phyloP scores from a whole-genome alignment of 2,329 filamentous ascomycete genomes.

The Zymoseptoria crescenta region DNA sequence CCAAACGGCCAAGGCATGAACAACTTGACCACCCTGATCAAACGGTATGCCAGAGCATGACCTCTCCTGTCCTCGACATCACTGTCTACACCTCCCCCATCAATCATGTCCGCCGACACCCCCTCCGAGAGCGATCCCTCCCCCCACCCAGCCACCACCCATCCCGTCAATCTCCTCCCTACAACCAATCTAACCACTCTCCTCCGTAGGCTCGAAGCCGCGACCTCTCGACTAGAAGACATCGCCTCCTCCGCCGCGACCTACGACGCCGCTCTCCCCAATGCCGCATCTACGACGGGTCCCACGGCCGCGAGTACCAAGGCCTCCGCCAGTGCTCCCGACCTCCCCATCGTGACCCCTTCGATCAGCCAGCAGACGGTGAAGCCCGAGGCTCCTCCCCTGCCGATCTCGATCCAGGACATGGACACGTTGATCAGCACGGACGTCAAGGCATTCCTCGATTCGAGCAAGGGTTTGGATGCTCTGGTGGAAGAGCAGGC shows the following conservation, averaged over 20 bases:
- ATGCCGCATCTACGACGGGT: conserved; percentile 6
- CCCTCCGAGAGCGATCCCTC: conserved; percentile 2
- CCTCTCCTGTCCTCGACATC: too few species aligned
- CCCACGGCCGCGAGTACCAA: conserved; percentile 12
- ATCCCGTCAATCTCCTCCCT: conserved; percentile 3
- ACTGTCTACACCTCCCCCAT: background rate
- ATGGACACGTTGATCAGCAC: conserved; percentile 72
- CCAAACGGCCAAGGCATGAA: conserved; percentile 62
- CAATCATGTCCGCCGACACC: conserved; percentile 5
- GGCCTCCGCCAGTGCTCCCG: conserved; percentile 28
- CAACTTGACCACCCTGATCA: conserved; percentile 94
- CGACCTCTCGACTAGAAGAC: conserved; percentile 91
- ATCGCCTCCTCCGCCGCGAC: conserved; percentile 68
- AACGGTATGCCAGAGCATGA: conserved; percentile 74
- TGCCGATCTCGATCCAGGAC: conserved; percentile 75
- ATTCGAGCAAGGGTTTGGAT: conserved; percentile 69
- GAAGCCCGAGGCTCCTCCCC: conserved; percentile 36
- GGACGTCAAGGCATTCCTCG: conserved; percentile 69
- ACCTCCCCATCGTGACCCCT: conserved; percentile 17
- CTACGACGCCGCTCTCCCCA: conserved; percentile 39
- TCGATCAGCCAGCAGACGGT: conserved; percentile 22
- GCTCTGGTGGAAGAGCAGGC: conserved; percentile 61
- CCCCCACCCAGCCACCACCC: background rate
- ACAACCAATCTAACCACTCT: conserved; percentile 41
- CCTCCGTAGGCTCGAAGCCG: conserved; percentile 77